Evolutionary conservation across 208 protist species (phyloP).

Genomic region (Tritrichomonas musculus): DNA sequence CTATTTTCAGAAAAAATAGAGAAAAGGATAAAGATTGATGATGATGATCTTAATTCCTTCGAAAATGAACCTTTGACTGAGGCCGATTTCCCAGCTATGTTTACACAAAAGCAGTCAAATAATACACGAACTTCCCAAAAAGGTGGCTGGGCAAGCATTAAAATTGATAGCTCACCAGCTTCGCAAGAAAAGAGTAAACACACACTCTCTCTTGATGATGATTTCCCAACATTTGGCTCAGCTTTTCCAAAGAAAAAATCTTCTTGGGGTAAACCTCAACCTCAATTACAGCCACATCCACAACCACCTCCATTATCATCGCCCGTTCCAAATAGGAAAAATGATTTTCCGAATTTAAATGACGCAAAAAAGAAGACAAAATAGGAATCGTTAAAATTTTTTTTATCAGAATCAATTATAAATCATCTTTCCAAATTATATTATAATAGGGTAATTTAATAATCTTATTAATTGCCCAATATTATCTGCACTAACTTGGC

Average conservation of each 20-base stretch:
- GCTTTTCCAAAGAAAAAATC: neutral
- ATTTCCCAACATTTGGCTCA: neutral
- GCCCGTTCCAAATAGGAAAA: too few species aligned
- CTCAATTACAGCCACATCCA: too few species aligned
- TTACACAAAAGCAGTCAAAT: neutral
- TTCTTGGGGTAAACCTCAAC: neutral
- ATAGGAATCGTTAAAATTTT: too few species aligned
- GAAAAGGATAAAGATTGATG: neutral
- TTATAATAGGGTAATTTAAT: too few species aligned
- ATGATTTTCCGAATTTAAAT: too few species aligned
- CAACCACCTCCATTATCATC: too few species aligned
- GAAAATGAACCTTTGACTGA: neutral
- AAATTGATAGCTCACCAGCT: neutral
- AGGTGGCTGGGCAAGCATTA: neutral
- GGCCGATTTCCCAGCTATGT: neutral
- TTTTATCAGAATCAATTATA: too few species aligned
- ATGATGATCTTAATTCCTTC: neutral
- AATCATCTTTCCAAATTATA: too few species aligned
- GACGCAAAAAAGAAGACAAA: too few species aligned
- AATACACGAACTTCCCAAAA: neutral
- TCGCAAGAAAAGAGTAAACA: neutral
- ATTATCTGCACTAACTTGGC: too few species aligned
- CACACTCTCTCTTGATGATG: neutral
- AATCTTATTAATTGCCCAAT: too few species aligned
- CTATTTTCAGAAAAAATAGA: neutral